Percentiles rank a stretch among this genome's conserved stretches.
Evolutionary conservation across 441 rosid species (phyloP).

Genomic region (Codiaeum variegatum): DNA sequence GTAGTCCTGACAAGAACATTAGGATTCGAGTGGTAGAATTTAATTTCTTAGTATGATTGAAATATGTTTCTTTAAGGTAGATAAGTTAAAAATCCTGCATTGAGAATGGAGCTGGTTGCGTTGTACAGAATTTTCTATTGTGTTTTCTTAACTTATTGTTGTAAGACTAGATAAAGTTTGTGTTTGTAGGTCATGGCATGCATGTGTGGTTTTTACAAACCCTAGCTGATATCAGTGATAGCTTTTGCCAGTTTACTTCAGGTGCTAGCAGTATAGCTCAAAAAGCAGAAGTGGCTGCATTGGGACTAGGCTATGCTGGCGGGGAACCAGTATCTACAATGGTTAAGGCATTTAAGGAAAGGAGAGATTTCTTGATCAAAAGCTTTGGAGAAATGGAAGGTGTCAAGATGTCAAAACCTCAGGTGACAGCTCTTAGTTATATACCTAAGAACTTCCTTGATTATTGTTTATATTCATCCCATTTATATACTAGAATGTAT

Average conservation of each 20-base stretch:
- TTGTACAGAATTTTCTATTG: not conserved
- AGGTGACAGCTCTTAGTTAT: slow-evolving; percentile 36
- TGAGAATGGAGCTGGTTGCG: not conserved
- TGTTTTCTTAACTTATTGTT: not conserved
- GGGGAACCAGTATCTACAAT: slow-evolving; percentile 74
- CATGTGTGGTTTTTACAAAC: not conserved
- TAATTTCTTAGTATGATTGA: not conserved
- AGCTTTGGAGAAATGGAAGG: slow-evolving; percentile 73
- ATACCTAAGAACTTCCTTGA: not conserved
- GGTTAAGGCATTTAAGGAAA: slow-evolving; percentile 86
- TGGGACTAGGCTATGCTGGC: slow-evolving; percentile 88
- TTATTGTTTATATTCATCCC: not conserved
- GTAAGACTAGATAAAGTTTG: not conserved
- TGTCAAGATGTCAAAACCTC: slow-evolving; percentile 81
- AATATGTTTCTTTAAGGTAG: not conserved
- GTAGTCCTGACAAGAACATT: not conserved
- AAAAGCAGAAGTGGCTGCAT: slow-evolving; percentile 87
- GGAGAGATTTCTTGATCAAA: slow-evolving; percentile 84
- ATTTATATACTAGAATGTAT: not conserved
- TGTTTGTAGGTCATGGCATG: not conserved
- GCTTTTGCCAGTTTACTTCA: slow-evolving; percentile 51
- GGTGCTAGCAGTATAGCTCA: slow-evolving; percentile 93
- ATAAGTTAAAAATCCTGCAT: not conserved
- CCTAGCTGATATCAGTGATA: slow-evolving; percentile 14
- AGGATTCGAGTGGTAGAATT: not conserved